Conservation (phyloP, 139 green algal genomes). For the Penium margaritaceum region DNA sequence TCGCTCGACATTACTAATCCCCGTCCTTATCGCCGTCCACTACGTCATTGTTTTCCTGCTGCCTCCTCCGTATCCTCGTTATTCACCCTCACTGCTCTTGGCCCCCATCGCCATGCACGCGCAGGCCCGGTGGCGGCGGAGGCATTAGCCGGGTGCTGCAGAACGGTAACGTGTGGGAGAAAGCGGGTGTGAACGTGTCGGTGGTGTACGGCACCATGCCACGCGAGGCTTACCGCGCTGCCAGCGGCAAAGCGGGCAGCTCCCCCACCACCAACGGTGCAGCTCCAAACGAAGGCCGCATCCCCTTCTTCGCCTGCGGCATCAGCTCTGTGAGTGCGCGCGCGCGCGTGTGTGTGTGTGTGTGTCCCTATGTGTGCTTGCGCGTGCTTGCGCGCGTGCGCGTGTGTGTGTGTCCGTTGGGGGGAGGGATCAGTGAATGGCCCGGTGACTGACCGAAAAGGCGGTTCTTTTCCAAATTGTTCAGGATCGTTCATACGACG, state of each 20-base stretch:
- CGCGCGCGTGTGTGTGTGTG: no score
- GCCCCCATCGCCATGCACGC: not conserved
- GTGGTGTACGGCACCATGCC: slow-evolving; percentile 97
- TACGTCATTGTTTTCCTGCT: not conserved
- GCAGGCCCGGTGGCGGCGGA: slow-evolving; percentile 75
- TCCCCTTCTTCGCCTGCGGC: slow-evolving; percentile 94
- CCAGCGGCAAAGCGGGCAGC: slow-evolving; percentile 55
- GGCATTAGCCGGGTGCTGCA: slow-evolving; percentile 85
- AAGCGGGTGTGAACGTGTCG: slow-evolving; percentile 84
- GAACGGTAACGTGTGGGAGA: slow-evolving; percentile 70
- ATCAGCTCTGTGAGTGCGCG: slow-evolving; percentile 75
- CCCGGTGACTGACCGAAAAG: no score
- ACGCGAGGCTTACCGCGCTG: slow-evolving; percentile 88
- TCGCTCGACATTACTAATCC: not conserved
- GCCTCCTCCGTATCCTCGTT: not conserved
- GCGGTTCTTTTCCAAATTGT: no score
- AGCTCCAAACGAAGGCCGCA: slow-evolving; percentile 54
- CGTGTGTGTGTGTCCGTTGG: no score
- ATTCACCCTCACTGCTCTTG: not conserved
- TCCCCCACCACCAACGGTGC: slow-evolving; percentile 65
- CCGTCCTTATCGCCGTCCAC: not conserved
- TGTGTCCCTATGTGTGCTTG: no score
- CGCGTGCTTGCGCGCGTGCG: no score
- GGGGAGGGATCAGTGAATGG: no score
- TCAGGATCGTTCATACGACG: no score